These are phyloP conservation scores for Mycena capillaripes DNA, from an alignment of 768 basidiomycete genomes.

Conservation along the genomic window DNA sequence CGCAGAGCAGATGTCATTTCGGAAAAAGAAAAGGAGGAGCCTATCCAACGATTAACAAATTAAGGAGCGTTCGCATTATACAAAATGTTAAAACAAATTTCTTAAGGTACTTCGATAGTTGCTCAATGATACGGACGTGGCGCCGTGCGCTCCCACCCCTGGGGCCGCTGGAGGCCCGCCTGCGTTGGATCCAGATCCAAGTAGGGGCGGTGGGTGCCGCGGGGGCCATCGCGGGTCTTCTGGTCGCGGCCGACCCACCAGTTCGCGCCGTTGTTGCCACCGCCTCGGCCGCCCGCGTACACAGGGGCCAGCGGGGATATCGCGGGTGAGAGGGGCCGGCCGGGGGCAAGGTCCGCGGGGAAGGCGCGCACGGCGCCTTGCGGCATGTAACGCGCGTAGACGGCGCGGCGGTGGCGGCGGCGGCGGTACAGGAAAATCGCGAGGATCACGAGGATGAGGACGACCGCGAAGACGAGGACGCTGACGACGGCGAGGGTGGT, in stretches of 20 bases:
- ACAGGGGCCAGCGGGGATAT: neutral
- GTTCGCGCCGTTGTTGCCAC: neutral
- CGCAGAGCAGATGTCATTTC: too few species aligned
- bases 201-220: neutral
- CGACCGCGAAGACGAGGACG: constrained; percentile 20
- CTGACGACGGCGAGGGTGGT: constrained; percentile 24
- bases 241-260: constrained; percentile 3
- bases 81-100: too few species aligned
- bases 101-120: too few species aligned
- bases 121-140: neutral
- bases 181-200: neutral
- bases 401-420: constrained; percentile 26
- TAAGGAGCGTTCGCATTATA: too few species aligned
- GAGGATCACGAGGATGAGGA: constrained; percentile 21
- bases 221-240: neutral
- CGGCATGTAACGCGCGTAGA: constrained; percentile 31
- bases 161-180: neutral
- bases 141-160: neutral
- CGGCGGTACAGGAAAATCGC: constrained; percentile 23
- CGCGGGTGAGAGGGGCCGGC: neutral
- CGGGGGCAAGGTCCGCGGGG: neutral
- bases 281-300: neutral
- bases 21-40: too few species aligned
- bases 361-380: constrained; percentile 29
- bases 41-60: too few species aligned